Base-by-base conservation (phyloP, 805 yeast species). In the Lipomyces starkeyi region DNA sequence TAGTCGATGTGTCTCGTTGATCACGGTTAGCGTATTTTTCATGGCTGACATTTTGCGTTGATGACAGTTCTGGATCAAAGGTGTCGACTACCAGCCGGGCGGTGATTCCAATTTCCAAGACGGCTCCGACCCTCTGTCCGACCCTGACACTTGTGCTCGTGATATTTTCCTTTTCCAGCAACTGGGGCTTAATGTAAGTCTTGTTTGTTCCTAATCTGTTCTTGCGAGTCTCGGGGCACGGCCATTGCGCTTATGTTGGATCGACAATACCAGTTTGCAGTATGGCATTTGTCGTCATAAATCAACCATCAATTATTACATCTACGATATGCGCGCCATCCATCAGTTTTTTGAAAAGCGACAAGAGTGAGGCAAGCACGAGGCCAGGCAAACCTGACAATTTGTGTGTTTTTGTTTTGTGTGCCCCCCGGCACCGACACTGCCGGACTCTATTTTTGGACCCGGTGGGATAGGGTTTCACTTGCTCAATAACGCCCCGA, bases 41-140 rank as follows among this genome's bases (percentile, higher is more conserved):
- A 17, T 29, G 37, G 37, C 34, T 52, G 25, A 17, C 20, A 17
- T 37, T 32, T 40, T 9, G 27, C 52, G 8, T 11, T 20, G 14
- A 17, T 27, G 8, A 14, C 62, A 88, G 87, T 93, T 94, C 76
- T 88, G 83, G 73, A 84, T 93, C 49, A 88, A 86, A 78, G 98
- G 98, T 22, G 90, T 94, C 0, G 98, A 94, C 78, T 93, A 93
- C 76, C 98, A 94, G 76, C 98, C 98, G 0, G 98, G 98, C 9
- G 98, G 98, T 0, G 88, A 97, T 0, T 88, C 97, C 0, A 93
- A 88, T 0, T 80, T 68, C 58, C 71, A 68, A 40, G 62, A 56
- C 25, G 73, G 71, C 43, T 58, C 76, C 61, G 98, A 94, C 76
- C 97, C 97, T 0, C 81, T 94, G 56, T 89, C 97, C 1, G 89